Base-by-base conservation (phyloP, 1,284 basidiomycete genomes). In the Pisolithus thermaeus region DNA sequence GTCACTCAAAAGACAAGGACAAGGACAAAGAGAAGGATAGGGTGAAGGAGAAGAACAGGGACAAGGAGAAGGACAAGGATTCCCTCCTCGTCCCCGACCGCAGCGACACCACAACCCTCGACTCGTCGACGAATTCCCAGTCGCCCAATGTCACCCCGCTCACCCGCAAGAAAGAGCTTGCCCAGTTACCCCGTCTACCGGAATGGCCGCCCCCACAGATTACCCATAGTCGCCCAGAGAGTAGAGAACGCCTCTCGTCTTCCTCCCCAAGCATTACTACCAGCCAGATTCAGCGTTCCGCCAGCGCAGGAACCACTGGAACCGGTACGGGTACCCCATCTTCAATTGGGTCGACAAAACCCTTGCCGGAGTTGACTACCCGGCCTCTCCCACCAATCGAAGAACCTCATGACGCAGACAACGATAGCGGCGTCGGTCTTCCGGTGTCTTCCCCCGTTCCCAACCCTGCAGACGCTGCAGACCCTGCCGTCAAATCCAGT, bases 301-400 rank as follows among this genome's bases (percentile, higher is more conserved):
- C n/a, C 38, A 69, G 67, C 35, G 59, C 62, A 44, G 55, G 69
- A 65, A 54, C 61, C 42, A 48, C 70, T 53, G 60, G 70, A 57
- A 69, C 66, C 7, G 20, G 18, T 18, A 65, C 73, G 14, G 72
- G 75, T 3, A 76, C 79, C 0, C 72, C 80, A 7, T 70, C 69
- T 36, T 76, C 79, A 7, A 64, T 78, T 56, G 59, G 76, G 7
- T 73, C 80, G 40, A 78, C 75, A 61, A 89, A 89, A 59, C 87
- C 86, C 4, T 72, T 89, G 7, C 86, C 85, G 3, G 84, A 88
- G 56, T 67, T 86, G 51, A 71, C 69, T 46, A 53, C 72, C 22
- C 80, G 77, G 41, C 77, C 76, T 12, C 67, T 78, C 7, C 80
- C 79, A 20, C 74, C 76, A 47, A 76, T 81, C 53, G 75, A 77